Base-by-base conservation (phyloP, 2,329 filamentous ascomycete species). In the Sporothrix curviconia region DNA sequence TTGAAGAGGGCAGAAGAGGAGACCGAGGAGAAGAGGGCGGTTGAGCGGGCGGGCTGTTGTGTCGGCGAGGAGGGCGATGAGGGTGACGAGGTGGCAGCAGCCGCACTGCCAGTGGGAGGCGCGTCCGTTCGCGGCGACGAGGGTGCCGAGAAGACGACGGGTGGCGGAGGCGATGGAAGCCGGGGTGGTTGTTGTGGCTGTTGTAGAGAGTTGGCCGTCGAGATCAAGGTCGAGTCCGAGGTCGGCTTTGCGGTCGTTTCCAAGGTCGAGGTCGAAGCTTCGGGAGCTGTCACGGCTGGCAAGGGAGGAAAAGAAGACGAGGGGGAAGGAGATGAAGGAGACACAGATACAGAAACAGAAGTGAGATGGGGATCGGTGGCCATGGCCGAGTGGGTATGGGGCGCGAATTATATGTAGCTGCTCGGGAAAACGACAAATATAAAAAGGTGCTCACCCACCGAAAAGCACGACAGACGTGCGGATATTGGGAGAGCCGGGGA, bases 391-490 rank as follows among this genome's bases (percentile, higher is more conserved):
- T 32, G 39, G 51, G 40, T 40, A 55, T 46, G 52, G 32, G 40
- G 30, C 19, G 52, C 42, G 37, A 37, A 28, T 8, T 32, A n/a
- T n/a, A 37, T 25, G 19, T 37, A 51, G 19, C 28, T 28, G 19
- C 28, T n/a, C 15, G 34, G 32, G 7, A 28, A 30, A 5, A 22
- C n/a, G n/a, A n/a, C 6, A 50, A 28, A 14, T 19, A 30, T 53
- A n/a, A n/a, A n/a, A n/a, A n/a, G n/a, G n/a, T n/a, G 28, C 28
- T 6, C 6, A 32, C 6, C 28, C 28, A 5, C 28, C 28, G 28
- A 32, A 36, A 43, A 42, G 51, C 37, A 43, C 39, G 37, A 53
- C 37, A 54, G 51, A 54, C 11, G 28, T 43, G 37, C 47, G 25
- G 47, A 51, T 36, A 50, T 50, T 30, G 47, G 47, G 24, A 19